Conservation (phyloP, 2,329 filamentous ascomycete genomes). For the Sporothrix euskadiensis region DNA sequence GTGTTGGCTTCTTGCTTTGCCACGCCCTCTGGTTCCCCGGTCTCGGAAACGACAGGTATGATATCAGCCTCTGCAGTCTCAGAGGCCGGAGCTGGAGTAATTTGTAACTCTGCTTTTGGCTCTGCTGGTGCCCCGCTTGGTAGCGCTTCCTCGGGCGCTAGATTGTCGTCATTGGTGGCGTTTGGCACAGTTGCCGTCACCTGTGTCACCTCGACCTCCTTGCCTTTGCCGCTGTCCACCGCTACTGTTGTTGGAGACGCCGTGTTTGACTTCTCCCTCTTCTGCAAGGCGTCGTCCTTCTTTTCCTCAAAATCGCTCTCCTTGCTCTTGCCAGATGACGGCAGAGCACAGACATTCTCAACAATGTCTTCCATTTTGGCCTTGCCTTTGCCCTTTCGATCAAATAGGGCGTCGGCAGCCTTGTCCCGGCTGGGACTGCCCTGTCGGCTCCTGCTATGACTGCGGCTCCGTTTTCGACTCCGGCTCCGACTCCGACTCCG, state of each 20-base stretch:
- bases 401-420: background rate
- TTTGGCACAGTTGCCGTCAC: background rate
- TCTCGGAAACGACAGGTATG: background rate
- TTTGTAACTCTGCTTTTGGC: background rate
- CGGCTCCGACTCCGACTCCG: conserved; percentile 37
- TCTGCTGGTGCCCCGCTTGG: background rate
- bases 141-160: too few species aligned
- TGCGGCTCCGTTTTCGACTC: conserved; percentile 39
- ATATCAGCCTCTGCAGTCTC: background rate
- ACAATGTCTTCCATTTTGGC: conserved; percentile 14
- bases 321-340: conserved; percentile 17
- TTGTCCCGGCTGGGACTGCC: background rate
- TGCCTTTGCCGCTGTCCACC: conserved; percentile 29
- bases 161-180: background rate
- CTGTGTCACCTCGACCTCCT: background rate
- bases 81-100: background rate
- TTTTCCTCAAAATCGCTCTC: background rate
- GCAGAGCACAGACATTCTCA: conserved; percentile 3
- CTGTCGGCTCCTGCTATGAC: conserved; percentile 21
- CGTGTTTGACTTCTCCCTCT: background rate
- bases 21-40: background rate
- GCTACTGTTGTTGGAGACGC: background rate
- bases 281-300: background rate
- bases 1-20: background rate
- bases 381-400: conserved; percentile 25